These are phyloP conservation scores for Aurinia saxatilis DNA, from an alignment of 345 rosid species.

Conservation along the genomic window DNA sequence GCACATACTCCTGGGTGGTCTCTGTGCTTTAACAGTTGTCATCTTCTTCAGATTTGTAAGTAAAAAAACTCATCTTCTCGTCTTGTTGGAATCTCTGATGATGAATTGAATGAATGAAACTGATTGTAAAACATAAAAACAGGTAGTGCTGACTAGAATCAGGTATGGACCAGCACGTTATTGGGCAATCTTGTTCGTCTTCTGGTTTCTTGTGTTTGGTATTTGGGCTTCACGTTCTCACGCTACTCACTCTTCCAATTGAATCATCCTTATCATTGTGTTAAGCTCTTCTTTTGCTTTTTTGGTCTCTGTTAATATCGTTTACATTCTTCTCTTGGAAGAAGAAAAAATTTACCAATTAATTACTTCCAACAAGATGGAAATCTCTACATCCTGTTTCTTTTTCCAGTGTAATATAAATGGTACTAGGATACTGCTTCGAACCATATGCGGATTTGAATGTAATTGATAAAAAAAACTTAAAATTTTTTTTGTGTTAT, in stretches of 20 bases:
- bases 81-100: neutral
- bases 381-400: neutral
- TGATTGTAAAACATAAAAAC: constrained; percentile 11
- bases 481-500: too few species aligned
- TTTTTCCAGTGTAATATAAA: neutral
- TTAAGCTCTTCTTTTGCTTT: neutral
- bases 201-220: constrained; percentile 97
- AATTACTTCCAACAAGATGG: neutral
- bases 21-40: constrained; percentile 86
- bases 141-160: constrained; percentile 87
- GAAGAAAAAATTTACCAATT: constrained; percentile 10
- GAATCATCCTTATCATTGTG: neutral
- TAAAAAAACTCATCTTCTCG: neutral
- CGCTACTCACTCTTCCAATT: constrained; percentile 21
- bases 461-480: too few species aligned
- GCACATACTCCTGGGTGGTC: constrained; percentile 87
- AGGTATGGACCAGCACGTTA: constrained; percentile 95
- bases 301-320: constrained; percentile 10
- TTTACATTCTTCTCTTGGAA: neutral
- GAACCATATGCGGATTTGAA: too few species aligned
- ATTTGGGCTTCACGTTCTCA: constrained; percentile 79
- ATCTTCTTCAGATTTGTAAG: constrained; percentile 95
- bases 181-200: constrained; percentile 90
- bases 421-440: too few species aligned
- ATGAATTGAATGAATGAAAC: neutral